Conservation (phyloP, 2,329 filamentous ascomycete genomes). For the Botryotinia narcissicola region DNA sequence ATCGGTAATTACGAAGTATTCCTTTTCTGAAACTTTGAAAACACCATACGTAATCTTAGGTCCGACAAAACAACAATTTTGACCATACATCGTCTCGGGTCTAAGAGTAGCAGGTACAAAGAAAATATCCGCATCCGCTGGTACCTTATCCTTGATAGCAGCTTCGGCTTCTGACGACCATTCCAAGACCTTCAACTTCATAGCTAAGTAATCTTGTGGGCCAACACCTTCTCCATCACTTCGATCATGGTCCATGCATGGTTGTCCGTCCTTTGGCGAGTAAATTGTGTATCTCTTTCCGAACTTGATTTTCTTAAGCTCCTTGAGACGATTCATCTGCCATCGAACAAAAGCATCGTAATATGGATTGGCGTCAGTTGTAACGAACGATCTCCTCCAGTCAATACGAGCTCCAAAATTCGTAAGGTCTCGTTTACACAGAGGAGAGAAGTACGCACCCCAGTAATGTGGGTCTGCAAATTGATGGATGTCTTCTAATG, state of each 20-base stretch:
- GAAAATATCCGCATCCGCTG: slow-evolving; percentile 75
- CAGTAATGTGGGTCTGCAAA: slow-evolving; percentile 91
- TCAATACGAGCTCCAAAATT: slow-evolving; percentile 85
- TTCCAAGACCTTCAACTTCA: slow-evolving; percentile 88
- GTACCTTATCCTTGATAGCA: slow-evolving; percentile 72
- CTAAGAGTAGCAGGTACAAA: slow-evolving; percentile 89
- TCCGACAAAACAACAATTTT: slow-evolving; percentile 92
- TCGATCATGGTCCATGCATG: slow-evolving; percentile 85
- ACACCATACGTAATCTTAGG: slow-evolving; percentile 87
- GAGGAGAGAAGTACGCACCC: slow-evolving; percentile 88
- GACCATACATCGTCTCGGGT: slow-evolving; percentile 98
- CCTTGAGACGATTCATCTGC: slow-evolving; percentile 93
- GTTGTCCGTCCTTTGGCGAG: slow-evolving; percentile 82
- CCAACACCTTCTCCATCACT: slow-evolving; percentile 77
- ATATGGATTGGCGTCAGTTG: slow-evolving; percentile 94
- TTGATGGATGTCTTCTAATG: slow-evolving; percentile 82
- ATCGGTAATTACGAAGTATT: slow-evolving; percentile 82
- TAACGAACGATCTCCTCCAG: slow-evolving; percentile 90
- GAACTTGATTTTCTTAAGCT: slow-evolving; percentile 89
- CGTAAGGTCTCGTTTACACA: slow-evolving; percentile 74
- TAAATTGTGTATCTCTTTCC: slow-evolving; percentile 93
- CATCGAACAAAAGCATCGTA: slow-evolving; percentile 94
- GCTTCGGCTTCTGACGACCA: slow-evolving; percentile 78
- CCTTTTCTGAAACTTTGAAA: slow-evolving; percentile 73
- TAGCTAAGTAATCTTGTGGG: slow-evolving; percentile 86